phyloP scores from a whole-genome alignment of 164 flowering plant genomes.

The Tinospora cordifolia region DNA sequence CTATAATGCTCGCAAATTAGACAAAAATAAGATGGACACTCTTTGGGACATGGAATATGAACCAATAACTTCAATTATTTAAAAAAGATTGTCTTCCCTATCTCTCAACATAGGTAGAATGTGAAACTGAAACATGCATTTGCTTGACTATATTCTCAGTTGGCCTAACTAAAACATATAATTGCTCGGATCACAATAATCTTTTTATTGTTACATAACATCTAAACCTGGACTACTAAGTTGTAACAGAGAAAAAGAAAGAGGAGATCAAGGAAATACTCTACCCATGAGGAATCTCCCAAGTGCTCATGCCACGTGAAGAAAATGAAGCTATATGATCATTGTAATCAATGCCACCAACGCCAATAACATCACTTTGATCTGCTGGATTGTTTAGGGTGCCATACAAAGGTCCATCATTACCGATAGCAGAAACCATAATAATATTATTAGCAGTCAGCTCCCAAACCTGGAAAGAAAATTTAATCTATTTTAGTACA shows the following conservation, averaged over 20 bases:
- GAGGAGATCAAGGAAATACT: background rate
- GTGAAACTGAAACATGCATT: too few relatives aligned
- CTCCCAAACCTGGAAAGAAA: constrained; percentile 77
- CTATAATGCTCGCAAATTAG: too few relatives aligned
- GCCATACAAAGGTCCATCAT: constrained; percentile 99
- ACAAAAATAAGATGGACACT: too few relatives aligned
- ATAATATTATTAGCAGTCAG: constrained; percentile 92
- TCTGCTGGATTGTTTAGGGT: constrained; percentile 98
- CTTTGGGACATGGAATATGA: too few relatives aligned
- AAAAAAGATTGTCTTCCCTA: too few relatives aligned
- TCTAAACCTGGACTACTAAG: background rate
- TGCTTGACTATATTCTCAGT: too few relatives aligned
- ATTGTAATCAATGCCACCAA: constrained; percentile 95
- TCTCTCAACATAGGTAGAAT: too few relatives aligned
- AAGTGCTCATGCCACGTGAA: constrained; percentile 99
- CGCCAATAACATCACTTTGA: constrained; percentile 99
- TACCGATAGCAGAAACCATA: constrained; percentile 99
- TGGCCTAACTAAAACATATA: too few relatives aligned
- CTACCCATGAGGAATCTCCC: constrained; percentile 99
- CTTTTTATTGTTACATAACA: background rate
- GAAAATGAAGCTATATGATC: constrained; percentile 98
- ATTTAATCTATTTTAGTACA: constrained; percentile 5
- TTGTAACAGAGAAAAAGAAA: background rate
- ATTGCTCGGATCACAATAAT: too few relatives aligned
- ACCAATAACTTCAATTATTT: too few relatives aligned